A percentile compares a stretch with the other conserved stretches of the same genome.
phyloP scores from a whole-genome alignment of 805 yeast species.

The Hanseniaspora osmophila region DNA sequence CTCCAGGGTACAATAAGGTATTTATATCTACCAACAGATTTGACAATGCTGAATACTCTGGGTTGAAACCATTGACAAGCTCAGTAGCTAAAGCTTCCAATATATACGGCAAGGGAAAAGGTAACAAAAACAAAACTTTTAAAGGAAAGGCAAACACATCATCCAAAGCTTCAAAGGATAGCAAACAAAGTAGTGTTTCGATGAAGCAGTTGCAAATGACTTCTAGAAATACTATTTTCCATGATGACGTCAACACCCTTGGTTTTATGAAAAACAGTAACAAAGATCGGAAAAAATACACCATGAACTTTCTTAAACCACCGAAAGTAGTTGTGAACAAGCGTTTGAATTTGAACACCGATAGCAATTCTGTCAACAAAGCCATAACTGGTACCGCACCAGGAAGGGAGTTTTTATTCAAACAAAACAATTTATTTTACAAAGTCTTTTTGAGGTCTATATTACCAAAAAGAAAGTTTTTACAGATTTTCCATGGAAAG shows the following conservation, averaged over 20 bases:
- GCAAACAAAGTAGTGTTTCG: no score
- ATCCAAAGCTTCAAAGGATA: no score
- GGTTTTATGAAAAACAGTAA: not conserved
- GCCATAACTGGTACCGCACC: not conserved
- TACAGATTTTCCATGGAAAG: not conserved
- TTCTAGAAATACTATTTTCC: not conserved
- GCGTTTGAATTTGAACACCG: not conserved
- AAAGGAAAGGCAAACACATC: no score
- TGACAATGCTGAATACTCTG: constrained; percentile 6
- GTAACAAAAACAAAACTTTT: no score
- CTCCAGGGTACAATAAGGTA: constrained; percentile 20
- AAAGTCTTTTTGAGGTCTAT: not conserved
- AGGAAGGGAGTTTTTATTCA: not conserved
- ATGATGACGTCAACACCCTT: not conserved
- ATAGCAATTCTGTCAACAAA: not conserved
- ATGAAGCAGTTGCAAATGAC: not conserved
- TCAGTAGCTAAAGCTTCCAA: not conserved
- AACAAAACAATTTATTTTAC: not conserved
- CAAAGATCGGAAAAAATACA: not conserved
- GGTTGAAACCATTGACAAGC: not conserved
- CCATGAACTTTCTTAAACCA: not conserved
- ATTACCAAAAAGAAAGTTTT: not conserved
- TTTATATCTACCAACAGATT: constrained; percentile 14
- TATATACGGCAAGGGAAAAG: no score
- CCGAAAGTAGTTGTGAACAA: not conserved